Evolutionary conservation across 176 grass and related monocot species (phyloP), one percentile per base, ranked within the genome.

Genomic region (Avena eriantha): DNA sequence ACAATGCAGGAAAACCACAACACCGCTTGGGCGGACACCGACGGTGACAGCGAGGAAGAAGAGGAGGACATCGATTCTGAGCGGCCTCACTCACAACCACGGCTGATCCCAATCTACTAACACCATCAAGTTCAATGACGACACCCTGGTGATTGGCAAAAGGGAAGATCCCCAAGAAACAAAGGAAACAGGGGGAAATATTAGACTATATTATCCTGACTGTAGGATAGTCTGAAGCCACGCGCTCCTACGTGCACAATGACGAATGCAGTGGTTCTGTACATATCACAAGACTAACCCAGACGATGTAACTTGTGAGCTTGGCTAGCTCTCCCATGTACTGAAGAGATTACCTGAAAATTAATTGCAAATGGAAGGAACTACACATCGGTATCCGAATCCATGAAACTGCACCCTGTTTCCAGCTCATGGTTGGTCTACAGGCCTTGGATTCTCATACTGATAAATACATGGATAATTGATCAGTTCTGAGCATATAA

Each of bases 1-100:
- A 91, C 43, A 55, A 23, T 91, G 82, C 90, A 91, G 90, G 90
- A 88, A 78, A 88, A 57, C 50, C 53, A 39, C 18, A 78, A 72
- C 35, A 8, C 53, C 1, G 78, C 82, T 71, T 85, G 82, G 8
- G 72, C 78, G 12, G 86, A 85, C 36, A 85, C 31, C 13, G 78
- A 86, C 9, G 78, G 82, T 3, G 89, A 46, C 0, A 57, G 57
- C 0, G 46, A 80, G 0, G 69, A 77, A 1, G 88, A 82, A 19
- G 82, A 77, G 4, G 78, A 90, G 0, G 74, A 36, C 22, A 3
- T 24, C 8, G 14, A 81, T 85, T 23, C 43, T 26, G 53, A 18
- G 45, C 3, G 0, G 34, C 70, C 50, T 69, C 55, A 24, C 41
- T 81, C 43, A 2, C 77, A 56, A 53, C 23, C 61, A 76, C 61